These are phyloP conservation scores for Xerocomus brunneocitrinus DNA, from an alignment of 768 basidiomycete species.

Conservation along the genomic window DNA sequence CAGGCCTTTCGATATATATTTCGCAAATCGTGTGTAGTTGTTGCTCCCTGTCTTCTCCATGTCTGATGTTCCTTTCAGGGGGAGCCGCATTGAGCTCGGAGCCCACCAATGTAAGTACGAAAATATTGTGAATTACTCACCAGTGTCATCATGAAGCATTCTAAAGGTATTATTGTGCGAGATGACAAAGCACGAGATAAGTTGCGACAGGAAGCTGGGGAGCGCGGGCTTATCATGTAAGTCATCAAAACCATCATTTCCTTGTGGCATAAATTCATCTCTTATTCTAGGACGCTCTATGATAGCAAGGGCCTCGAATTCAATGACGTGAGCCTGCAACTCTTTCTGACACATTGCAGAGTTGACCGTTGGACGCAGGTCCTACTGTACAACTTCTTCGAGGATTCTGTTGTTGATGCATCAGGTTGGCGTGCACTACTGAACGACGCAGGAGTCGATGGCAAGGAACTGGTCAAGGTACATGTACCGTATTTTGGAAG, in stretches of 20 bases:
- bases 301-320: conserved; percentile 20
- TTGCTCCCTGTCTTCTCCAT: background rate
- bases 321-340: conserved; percentile 11
- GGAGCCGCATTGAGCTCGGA: conserved; percentile 52
- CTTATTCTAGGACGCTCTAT: too few relatives aligned
- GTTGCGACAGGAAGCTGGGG: too few relatives aligned
- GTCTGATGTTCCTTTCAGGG: conserved; percentile 30
- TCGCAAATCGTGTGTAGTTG: conserved; percentile 37
- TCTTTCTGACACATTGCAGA: background rate
- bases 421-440: conserved; percentile 60
- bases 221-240: too few relatives aligned
- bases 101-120: conserved; percentile 54
- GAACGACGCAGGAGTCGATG: conserved; percentile 31
- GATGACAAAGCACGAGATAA: too few relatives aligned
- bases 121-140: too few relatives aligned
- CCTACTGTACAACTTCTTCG: conserved; percentile 41
- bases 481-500: conserved; percentile 43
- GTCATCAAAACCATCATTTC: too few relatives aligned
- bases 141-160: background rate
- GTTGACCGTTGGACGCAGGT: conserved; percentile 40
- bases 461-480: conserved; percentile 8
- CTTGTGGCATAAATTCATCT: too few relatives aligned
- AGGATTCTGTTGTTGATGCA: conserved; percentile 48
- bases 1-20: conserved; percentile 44
- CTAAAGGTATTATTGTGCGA: too few relatives aligned